A percentile compares a stretch with the other conserved stretches of the same genome.
phyloP scores from a whole-genome alignment of 495 filamentous ascomycete genomes.

The Parathielavia hyrcaniae region DNA sequence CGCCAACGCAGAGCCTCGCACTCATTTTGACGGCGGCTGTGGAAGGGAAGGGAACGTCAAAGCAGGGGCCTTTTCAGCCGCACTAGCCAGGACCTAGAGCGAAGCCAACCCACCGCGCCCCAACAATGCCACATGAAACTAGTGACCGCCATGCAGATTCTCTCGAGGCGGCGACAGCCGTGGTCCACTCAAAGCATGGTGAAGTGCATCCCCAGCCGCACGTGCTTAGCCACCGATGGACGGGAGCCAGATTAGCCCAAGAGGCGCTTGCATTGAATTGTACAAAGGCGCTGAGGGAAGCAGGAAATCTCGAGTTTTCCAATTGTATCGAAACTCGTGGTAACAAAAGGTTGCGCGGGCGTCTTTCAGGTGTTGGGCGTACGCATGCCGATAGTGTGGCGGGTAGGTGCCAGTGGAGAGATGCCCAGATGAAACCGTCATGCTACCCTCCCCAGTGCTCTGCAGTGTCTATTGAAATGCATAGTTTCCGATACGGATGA shows the following conservation, averaged over 20 bases:
- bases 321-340: too few species aligned
- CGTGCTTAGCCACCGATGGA: background rate
- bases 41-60: background rate
- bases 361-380: too few species aligned
- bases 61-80: constrained; percentile 16
- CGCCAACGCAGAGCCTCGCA: constrained; percentile 8
- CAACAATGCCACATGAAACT: constrained; percentile 1
- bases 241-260: background rate
- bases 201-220: background rate
- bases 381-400: too few species aligned
- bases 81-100: background rate
- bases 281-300: background rate
- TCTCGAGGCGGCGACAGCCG: background rate
- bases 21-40: background rate
- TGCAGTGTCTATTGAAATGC: too few species aligned
- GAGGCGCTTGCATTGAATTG: background rate
- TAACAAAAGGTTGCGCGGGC: too few species aligned
- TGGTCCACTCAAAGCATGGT: background rate
- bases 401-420: too few species aligned
- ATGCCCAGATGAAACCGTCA: too few species aligned
- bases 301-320: background rate
- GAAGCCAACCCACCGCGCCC: background rate
- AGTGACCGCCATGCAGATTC: constrained; percentile 6
- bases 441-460: too few species aligned
- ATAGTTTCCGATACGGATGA: too few species aligned